Base-by-base conservation (phyloP, 2,329 filamentous ascomycete species). In the Chaetomiaceae sp. region DNA sequence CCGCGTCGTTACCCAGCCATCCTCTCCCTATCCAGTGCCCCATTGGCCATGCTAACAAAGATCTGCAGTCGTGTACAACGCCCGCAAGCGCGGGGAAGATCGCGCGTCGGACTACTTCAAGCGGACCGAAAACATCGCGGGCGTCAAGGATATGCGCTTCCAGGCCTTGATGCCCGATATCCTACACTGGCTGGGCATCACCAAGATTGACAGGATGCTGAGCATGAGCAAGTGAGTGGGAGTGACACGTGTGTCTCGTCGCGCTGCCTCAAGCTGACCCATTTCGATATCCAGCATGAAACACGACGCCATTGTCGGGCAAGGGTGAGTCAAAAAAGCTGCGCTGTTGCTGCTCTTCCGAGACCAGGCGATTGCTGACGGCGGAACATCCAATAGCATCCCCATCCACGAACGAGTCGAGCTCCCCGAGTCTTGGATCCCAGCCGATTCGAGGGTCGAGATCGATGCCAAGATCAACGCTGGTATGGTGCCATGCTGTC, bases 381-480 rank as follows among this genome's bases (percentile, higher is more conserved):
- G 14, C n/a, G n/a, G n/a, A 49, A 14, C 38, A 38, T 20, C 38
- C 23, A 19, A 20, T 59, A 84, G 81, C 50, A 91, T 91, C 60
- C 88, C 89, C 25, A 96, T 96, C 61, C 78, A 86, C 62, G 90
- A 96, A 72, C 81, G 91, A 54, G 84, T 97, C 42, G 90, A 95
- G 54, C 89, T 97, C 57, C 93, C 92, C 4, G 89, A 95, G 58
- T 87, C 93, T 27, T 83, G 93, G 80, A 96, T 97, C 62, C 93
- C 93, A 12, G 88, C 85, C 56, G 93, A 97, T 70, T 95, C 90
- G 47, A 79, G 92, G 59, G 93, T 97, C n/a, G 93, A 99, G 70
- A 99, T 97, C 64, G 93, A 97, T 69, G 93, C 93, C 53, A 97
- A 97, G 75, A 96, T 97, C 66, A 93, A 92, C 61, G 90, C 92